Evolutionary conservation across 2,329 filamentous ascomycete genomes (phyloP), one percentile per base, ranked within the genome.

Genomic region (Monilinia vaccinii-corymbosi): DNA sequence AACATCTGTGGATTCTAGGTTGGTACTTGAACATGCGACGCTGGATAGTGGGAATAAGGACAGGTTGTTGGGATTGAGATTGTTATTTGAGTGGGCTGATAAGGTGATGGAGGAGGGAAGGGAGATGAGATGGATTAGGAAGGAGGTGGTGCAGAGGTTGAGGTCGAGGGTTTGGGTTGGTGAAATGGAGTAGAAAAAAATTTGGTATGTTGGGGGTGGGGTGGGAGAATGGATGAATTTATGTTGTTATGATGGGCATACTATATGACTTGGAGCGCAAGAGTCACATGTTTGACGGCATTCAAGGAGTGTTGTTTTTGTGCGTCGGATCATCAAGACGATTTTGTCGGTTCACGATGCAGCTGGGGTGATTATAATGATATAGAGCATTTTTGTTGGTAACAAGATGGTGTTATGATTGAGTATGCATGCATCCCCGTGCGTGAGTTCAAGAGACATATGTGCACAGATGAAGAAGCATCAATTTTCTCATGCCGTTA

Each of bases 11-110:
- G 86, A 89, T 71, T 79, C 80, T 45, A 75, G 82, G 53, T 71
- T 89, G 25, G 76, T 81, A 46, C 73, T 89, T 23, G 78, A 82
- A 58, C 75, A 74, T 57, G 79, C 75, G 10, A 74, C 71, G n/a
- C 63, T 75, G 64, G 62, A 71, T 1, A 79, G 78, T 59, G 75
- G 77, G 62, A 75, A 81, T 51, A 75, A 76, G 55, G 82, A 87
- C 69, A 75, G 78, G 46, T 68, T 89, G 52, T 81, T 82, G 77
- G 84, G 86, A 68, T 69, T 89, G 63, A 77, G 78, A 62, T 69
- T 86, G 4, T 71, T 90, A 63, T 87, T 89, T 70, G 79, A 80
- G 60, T 89, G 86, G 84, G 77, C 84, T n/a, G 83, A 87, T 71
- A 71, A 70, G 53, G 69, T 73, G 61, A 71, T 72, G 44, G 68